These are phyloP conservation scores for Geotrichum citri-aurantii DNA, from an alignment of 1,139 yeast genomes.

Conservation along the genomic window DNA sequence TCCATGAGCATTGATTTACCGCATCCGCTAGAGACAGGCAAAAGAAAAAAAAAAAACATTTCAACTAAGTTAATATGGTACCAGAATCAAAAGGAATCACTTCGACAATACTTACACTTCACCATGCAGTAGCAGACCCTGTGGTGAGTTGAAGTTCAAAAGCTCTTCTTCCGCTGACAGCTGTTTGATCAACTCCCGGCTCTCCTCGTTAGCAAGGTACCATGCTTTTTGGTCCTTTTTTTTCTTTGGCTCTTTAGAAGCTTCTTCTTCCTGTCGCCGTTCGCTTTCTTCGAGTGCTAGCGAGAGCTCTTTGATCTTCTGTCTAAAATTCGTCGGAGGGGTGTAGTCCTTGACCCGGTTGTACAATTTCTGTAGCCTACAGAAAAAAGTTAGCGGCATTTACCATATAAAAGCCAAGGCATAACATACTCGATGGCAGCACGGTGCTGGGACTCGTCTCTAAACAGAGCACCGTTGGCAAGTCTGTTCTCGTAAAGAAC, in stretches of 20 bases:
- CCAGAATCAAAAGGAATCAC: not conserved
- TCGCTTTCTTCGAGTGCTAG: conserved; percentile 22
- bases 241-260: conserved; percentile 13
- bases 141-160: conserved; percentile 52
- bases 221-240: conserved; percentile 21
- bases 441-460: conserved; percentile 56
- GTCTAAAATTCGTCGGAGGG: conserved; percentile 50
- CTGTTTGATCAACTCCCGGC: conserved; percentile 41
- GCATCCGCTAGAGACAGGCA: conserved; percentile 43
- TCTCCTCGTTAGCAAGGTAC: conserved; percentile 26
- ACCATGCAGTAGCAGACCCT: conserved; percentile 61
- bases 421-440: conserved; percentile 48
- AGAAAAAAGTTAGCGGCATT: not conserved
- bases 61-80: not conserved
- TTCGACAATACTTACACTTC: conserved; percentile 41
- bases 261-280: conserved; percentile 16
- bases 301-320: conserved; percentile 37
- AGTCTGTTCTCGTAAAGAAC: conserved; percentile 52
- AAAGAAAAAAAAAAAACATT: not conserved
- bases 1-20: conserved; percentile 74
- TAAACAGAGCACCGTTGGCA: conserved; percentile 45
- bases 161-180: conserved; percentile 62
- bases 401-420: not conserved
- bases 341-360: conserved; percentile 53
- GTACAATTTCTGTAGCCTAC: conserved; percentile 51